Evolutionary conservation across 129 eudicot species (phyloP).

Genomic region (Centaurea solstitialis): DNA sequence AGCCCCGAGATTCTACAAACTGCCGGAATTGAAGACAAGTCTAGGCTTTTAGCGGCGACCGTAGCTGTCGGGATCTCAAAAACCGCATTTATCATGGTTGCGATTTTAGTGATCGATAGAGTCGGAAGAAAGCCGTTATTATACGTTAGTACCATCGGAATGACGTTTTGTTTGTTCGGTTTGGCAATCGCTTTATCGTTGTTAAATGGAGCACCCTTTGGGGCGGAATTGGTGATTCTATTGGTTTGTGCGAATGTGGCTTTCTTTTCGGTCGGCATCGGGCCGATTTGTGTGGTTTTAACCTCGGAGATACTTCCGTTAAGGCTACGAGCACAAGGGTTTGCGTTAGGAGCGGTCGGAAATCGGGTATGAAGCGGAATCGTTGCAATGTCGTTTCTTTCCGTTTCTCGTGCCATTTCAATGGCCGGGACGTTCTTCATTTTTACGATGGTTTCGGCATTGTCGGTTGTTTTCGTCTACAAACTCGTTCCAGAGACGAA

Average conservation of each 20-base stretch:
- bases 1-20: conserved; percentile 62
- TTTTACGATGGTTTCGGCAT: conserved; percentile 56
- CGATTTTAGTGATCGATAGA: conserved; percentile 60
- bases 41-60: conserved; percentile 65
- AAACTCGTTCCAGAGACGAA: conserved; percentile 66
- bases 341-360: conserved; percentile 70
- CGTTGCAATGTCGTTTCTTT: conserved; percentile 75
- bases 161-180: conserved; percentile 63
- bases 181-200: conserved; percentile 35
- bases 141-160: conserved; percentile 80
- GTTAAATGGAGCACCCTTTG: conserved; percentile 30
- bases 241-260: conserved; percentile 72
- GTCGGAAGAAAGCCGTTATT: conserved; percentile 67
- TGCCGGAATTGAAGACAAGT: conserved; percentile 52
- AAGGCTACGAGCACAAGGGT: conserved; percentile 76
- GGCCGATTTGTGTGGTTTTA: conserved; percentile 79
- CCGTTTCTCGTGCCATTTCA: conserved; percentile 54
- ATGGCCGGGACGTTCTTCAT: conserved; percentile 61
- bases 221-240: conserved; percentile 45
- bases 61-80: conserved; percentile 80
- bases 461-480: conserved; percentile 56
- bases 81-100: conserved; percentile 52
- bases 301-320: conserved; percentile 72
- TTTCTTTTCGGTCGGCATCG: conserved; percentile 72
- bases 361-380: conserved; percentile 74